These are phyloP conservation scores for Colletotrichum theobromicola DNA, from an alignment of 2,329 filamentous ascomycete species.

Conservation along the genomic window DNA sequence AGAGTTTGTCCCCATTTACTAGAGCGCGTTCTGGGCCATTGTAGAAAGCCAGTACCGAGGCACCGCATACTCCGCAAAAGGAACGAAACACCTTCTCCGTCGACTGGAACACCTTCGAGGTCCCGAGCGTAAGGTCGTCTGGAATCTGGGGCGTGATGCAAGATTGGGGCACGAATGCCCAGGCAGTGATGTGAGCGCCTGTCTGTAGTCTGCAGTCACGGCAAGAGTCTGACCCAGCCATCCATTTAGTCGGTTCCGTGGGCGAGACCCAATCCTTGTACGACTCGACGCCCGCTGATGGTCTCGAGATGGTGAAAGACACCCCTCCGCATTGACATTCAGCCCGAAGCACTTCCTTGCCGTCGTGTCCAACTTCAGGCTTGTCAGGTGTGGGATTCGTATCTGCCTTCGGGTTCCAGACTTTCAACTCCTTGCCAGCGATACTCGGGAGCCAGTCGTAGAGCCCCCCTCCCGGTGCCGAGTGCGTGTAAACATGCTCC, in stretches of 20 bases:
- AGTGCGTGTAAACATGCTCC: slow-evolving; percentile 40
- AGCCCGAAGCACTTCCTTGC: slow-evolving; percentile 44
- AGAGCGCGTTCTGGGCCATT: slow-evolving; percentile 29
- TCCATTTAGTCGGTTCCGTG: slow-evolving; percentile 45
- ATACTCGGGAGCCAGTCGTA: slow-evolving; percentile 38
- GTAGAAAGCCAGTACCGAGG: slow-evolving; percentile 42
- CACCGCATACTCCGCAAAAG: slow-evolving; percentile 53
- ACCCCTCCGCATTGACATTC: slow-evolving; percentile 54
- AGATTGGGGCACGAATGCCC: slow-evolving; percentile 45
- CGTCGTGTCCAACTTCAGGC: slow-evolving; percentile 36
- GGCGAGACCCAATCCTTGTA: slow-evolving; percentile 39
- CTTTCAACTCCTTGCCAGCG: slow-evolving; percentile 30
- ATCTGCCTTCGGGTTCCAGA: slow-evolving; percentile 39
- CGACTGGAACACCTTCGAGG: slow-evolving; percentile 46
- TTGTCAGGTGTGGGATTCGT: slow-evolving; percentile 26
- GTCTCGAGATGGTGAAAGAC: slow-evolving; percentile 48
- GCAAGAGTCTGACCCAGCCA: slow-evolving; percentile 45
- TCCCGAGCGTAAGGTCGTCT: slow-evolving; percentile 43
- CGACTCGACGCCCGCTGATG: slow-evolving; percentile 32
- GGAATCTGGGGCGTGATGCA: slow-evolving; percentile 41
- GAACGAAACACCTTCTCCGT: slow-evolving; percentile 42
- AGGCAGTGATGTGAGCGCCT: slow-evolving; percentile 46
- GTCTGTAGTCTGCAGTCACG: slow-evolving; percentile 48
- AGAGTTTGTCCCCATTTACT: slow-evolving; percentile 26
- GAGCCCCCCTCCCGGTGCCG: slow-evolving; percentile 41